phyloP scores from a whole-genome alignment of 2,329 filamentous ascomycete genomes.

The Colletotrichum orchidophilum region DNA sequence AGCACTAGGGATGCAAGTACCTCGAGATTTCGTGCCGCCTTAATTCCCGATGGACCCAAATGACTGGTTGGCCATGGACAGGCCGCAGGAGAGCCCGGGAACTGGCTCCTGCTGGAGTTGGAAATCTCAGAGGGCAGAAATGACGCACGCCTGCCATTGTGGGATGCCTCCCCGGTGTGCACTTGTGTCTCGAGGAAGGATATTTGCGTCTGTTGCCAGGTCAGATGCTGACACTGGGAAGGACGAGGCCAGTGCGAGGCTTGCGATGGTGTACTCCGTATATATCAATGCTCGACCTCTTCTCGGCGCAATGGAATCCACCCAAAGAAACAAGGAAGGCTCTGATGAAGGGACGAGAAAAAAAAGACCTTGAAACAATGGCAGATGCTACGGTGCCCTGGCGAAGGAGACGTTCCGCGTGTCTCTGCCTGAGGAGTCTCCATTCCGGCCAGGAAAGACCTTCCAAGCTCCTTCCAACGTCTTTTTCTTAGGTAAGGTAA shows the following conservation, averaged over 20 bases:
- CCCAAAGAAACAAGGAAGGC: constrained; percentile 4
- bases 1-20: background rate
- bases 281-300: background rate
- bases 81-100: background rate
- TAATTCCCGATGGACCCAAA: constrained; percentile 14
- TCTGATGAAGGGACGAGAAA: constrained; percentile 23
- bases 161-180: background rate
- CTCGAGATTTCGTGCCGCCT: background rate
- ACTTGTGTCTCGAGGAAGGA: background rate
- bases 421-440: background rate
- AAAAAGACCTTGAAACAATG: constrained; percentile 15
- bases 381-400: constrained; percentile 21
- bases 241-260: background rate
- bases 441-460: background rate
- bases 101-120: background rate
- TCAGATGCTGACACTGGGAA: background rate
- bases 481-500: too few relatives aligned
- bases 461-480: background rate
- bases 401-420: background rate
- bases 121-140: background rate
- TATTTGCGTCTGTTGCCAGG: constrained; percentile 6
- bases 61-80: background rate
- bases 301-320: background rate
- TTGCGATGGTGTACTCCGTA: background rate
- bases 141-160: background rate